phyloP scores from a whole-genome alignment of 2,329 filamentous ascomycete genomes.

The Botrytis tulipae region DNA sequence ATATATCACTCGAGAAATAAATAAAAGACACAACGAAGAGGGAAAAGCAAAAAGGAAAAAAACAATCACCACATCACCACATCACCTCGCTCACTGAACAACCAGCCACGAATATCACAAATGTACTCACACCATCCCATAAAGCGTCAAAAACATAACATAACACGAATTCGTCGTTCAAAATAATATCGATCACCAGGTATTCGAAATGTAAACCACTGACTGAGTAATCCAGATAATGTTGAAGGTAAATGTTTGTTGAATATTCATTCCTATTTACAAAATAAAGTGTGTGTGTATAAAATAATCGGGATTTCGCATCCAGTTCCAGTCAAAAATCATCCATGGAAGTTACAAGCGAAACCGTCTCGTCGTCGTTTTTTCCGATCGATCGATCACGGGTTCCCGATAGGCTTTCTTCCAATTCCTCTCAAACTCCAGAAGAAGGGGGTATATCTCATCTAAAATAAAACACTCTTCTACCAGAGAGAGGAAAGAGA shows the following conservation, averaged over 20 bases:
- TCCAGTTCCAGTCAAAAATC: neutral
- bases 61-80: neutral
- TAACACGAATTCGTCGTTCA: neutral
- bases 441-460: slow-evolving; percentile 8
- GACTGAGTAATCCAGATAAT: neutral
- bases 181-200: neutral
- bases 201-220: neutral
- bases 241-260: neutral
- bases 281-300: slow-evolving; percentile 11
- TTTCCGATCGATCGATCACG: slow-evolving; percentile 4
- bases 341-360: neutral
- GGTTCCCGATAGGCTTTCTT: slow-evolving; percentile 18
- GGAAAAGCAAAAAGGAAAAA: neutral
- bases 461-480: slow-evolving; percentile 15
- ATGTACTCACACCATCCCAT: neutral
- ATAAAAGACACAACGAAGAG: neutral
- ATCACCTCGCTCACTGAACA: neutral
- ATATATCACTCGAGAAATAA: neutral
- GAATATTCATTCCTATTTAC: slow-evolving; percentile 12
- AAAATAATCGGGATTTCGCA: slow-evolving; percentile 13
- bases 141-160: neutral
- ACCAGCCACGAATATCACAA: neutral
- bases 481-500: slow-evolving; percentile 16
- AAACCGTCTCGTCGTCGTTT: slow-evolving; percentile 10
- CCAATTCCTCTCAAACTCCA: slow-evolving; percentile 6